Percentiles rank a stretch among this genome's conserved stretches.
Evolutionary conservation across 495 filamentous ascomycete species (phyloP).

Genomic region (Diplogelasinospora grovesii): DNA sequence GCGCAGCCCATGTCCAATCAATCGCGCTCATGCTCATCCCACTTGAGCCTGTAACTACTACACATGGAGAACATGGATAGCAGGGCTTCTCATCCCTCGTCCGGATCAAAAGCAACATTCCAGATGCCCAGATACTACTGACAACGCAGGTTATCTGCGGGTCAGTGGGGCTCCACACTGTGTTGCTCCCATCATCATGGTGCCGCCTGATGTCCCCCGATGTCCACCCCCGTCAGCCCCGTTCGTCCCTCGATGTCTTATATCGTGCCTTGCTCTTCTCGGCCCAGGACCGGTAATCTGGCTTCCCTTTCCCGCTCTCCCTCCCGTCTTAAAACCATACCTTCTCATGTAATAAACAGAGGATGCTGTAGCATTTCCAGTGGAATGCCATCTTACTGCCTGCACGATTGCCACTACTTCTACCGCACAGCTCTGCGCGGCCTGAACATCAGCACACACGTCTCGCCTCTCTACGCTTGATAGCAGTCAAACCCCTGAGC

Average conservation of each 20-base stretch:
- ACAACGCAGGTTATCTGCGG: not conserved
- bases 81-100: slow-evolving; percentile 1
- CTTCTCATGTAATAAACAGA: slow-evolving; percentile 1
- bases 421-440: slow-evolving; percentile 80
- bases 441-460: slow-evolving; percentile 67
- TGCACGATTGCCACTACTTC: slow-evolving; percentile 89
- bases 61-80: not conserved
- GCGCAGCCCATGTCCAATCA: slow-evolving; percentile 31
- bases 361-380: slow-evolving; percentile 21
- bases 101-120: no score
- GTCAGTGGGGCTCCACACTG: not conserved
- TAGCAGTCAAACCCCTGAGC: slow-evolving; percentile 16
- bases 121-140: not conserved
- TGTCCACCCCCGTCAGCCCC: slow-evolving; percentile 1
- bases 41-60: no score
- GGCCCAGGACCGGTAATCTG: slow-evolving; percentile 9
- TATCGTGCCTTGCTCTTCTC: slow-evolving; percentile 18
- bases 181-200: not conserved
- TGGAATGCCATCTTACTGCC: slow-evolving; percentile 73
- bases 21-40: slow-evolving; percentile 2
- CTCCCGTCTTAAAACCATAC: not conserved
- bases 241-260: slow-evolving; percentile 12
- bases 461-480: slow-evolving; percentile 70
- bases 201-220: not conserved
- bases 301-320: slow-evolving; percentile 2